Base-by-base conservation (phyloP, 768 basidiomycete species). In the Collybia sp. region DNA sequence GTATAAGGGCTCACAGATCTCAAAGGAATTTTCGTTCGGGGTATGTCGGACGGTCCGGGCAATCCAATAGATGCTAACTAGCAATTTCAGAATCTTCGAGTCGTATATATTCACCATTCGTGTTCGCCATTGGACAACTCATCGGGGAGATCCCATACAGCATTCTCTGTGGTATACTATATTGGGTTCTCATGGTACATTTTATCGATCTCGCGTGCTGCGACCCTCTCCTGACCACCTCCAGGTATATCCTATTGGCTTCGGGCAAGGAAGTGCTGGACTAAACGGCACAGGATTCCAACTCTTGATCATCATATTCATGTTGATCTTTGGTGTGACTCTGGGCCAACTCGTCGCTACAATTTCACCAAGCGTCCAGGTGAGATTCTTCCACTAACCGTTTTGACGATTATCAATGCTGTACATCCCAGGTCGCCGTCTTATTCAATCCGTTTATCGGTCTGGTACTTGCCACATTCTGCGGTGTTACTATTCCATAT, bases 81-180 rank as follows among this genome's bases (percentile, higher is more conserved):
- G 30, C 19, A 30, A 42, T 13, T 17, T 32, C 58, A 72, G 90
- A 93, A 66, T 76, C 87, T 0, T 87, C 84, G 1, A 88, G 86
- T 66, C 79, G 86, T 48, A 93, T 93, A 57, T 93, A 93, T 65
- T 87, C 84, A 0, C 83, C 88, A 0, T 83, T 82, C 47, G 88
- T 91, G 16, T 94, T 94, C 59, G 86, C 90, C 25, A 75, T 89
- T 30, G 81, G 83, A 2, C 92, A 93, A 58, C 71, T 93, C 18
- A 58, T 88, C 12, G 83, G 89, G 37, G 91, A 95, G 63, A 75
- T 88, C 45, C 92, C 90, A 0, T 87, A 84, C 63, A 83, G 77
- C 41, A 58, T 86, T 25, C 57, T 88, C 12, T 91, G 88, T 53
- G 83, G 76, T 10, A 56, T 80, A 41, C 71, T 83, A 0, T 93